A percentile compares a stretch with the other conserved stretches of the same genome.
These are phyloP conservation scores for Nephelium lappaceum DNA, from an alignment of 345 rosid genomes.

Conservation along the genomic window DNA sequence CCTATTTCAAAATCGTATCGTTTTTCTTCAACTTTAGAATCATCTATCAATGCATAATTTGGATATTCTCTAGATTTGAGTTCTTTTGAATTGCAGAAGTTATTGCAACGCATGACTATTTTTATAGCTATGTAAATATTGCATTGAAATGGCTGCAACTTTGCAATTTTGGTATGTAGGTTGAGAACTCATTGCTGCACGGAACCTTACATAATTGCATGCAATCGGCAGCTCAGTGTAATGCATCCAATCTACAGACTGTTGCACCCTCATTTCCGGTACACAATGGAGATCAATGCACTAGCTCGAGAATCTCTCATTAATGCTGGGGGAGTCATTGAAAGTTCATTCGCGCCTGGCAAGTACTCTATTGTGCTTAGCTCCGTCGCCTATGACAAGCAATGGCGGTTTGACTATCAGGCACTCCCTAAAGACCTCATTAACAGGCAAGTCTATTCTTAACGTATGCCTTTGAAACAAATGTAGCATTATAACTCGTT, in stretches of 20 bases:
- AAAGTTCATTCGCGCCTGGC: slow-evolving; percentile 53
- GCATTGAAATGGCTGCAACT: neutral
- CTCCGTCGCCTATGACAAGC: slow-evolving; percentile 51
- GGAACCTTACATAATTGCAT: slow-evolving; percentile 74
- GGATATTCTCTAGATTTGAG: too few relatives aligned
- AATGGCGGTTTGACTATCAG: slow-evolving; percentile 59
- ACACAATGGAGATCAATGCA: slow-evolving; percentile 81
- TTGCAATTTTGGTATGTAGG: slow-evolving; percentile 51
- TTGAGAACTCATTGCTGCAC: slow-evolving; percentile 64
- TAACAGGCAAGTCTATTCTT: slow-evolving; percentile 33
- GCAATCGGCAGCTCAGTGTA: slow-evolving; percentile 67
- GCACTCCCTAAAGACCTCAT: slow-evolving; percentile 60
- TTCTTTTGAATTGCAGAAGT: too few relatives aligned
- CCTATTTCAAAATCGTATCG: too few relatives aligned
- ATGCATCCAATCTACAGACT: slow-evolving; percentile 72
- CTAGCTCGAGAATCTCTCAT: slow-evolving; percentile 61
- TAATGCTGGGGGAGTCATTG: slow-evolving; percentile 66
- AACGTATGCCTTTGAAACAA: neutral
- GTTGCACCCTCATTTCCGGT: slow-evolving; percentile 75
- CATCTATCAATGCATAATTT: too few relatives aligned
- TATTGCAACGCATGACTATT: too few relatives aligned
- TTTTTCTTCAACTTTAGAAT: too few relatives aligned
- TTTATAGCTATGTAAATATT: too few relatives aligned
- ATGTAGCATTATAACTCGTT: neutral
- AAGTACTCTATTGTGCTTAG: slow-evolving; percentile 55